phyloP scores from a whole-genome alignment of 495 filamentous ascomycete species.

The Neurospora sp. region DNA sequence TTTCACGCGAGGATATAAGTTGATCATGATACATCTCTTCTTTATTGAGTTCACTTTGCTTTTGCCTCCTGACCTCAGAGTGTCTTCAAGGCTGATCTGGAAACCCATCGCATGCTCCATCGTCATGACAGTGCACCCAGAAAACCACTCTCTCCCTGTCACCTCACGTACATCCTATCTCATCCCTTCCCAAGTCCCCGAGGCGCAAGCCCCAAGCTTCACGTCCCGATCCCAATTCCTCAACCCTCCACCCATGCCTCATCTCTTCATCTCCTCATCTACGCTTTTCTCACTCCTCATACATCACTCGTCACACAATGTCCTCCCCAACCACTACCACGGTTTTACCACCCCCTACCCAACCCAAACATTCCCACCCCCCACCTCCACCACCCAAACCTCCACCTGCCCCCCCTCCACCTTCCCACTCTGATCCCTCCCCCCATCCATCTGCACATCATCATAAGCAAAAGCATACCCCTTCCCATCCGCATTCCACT shows the following conservation, averaged over 20 bases:
- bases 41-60: background rate
- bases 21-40: background rate
- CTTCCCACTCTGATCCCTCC: conserved; percentile 55
- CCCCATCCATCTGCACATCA: conserved; percentile 56
- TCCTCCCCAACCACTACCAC: no score
- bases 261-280: no score
- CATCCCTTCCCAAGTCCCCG: no score
- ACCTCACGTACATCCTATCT: background rate
- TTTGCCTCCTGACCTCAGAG: no score
- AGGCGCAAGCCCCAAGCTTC: no score
- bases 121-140: background rate
- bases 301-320: background rate
- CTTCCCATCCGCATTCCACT: conserved; percentile 50
- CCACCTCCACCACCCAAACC: conserved; percentile 57
- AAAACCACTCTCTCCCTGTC: background rate
- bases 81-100: no score
- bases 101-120: background rate
- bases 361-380: conserved; percentile 34
- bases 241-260: background rate
- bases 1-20: background rate
- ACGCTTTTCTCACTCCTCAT: conserved; percentile 7
- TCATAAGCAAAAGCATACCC: conserved; percentile 79
- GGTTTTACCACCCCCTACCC: no score
- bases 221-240: no score
- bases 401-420: conserved; percentile 50